Evolutionary conservation across 1,284 basidiomycete genomes (phyloP), one percentile per base, ranked within the genome.

Genomic region (Leccinum fallax): DNA sequence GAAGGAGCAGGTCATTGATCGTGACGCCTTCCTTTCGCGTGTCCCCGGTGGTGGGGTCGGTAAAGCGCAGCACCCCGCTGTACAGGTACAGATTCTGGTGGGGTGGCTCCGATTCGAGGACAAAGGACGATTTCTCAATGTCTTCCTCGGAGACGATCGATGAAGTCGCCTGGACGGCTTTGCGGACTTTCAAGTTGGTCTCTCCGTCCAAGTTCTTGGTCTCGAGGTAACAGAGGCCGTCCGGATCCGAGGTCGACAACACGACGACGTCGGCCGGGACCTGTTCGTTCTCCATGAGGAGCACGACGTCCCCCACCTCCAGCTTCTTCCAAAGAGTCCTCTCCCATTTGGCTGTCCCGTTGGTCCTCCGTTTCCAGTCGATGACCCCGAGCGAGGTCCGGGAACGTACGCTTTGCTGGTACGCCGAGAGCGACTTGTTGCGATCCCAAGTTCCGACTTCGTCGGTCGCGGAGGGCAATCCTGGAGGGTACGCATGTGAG

Each of bases 261-360:
- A 98, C 91, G 61, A 97, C 84, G 62, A 98, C 89, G 72, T 99
- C 96, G 7, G 97, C 97, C 0, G 97, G 96, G 7, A 98, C 90
- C 77, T 97, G 95, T 63, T 98, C 97, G 74, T 98, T 93, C 71
- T 98, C 94, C 59, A 90, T 83, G 28, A 98, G 80, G 2, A 98
- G 79, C 26, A 99, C 93, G 26, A 98, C 78, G 26, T 30, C 97
- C n/a, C 97, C 97, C 5, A 98, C 96, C 75, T 97, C 95, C 55
- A 99, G 83, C 80, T 98, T 98, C 82, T 98, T 98, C 97, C 97
- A 99, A 1, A 98, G 80, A 3, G 97, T 98, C 61, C 95, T 83
- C 74, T 98, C 96, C 96, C 96, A 98, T 30, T 85, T 83, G 1
- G 93, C 90, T 0, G 88, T 85, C 0, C 94, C 95, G 0, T 82